phyloP scores from a whole-genome alignment of 768 basidiomycete species.

The Basidioascus undulatus region DNA sequence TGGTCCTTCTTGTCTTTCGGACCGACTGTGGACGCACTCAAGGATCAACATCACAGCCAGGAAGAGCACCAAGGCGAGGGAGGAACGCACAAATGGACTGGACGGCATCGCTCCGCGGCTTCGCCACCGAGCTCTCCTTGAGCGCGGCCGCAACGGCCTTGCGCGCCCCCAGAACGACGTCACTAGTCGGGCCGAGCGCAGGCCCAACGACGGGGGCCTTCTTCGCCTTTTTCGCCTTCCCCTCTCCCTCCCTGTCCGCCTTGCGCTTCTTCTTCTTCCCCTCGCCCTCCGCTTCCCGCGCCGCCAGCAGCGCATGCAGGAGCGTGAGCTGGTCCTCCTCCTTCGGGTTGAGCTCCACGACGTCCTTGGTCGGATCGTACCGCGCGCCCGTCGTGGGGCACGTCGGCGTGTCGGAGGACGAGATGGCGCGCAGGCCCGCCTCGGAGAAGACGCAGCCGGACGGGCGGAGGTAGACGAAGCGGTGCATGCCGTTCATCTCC shows the following conservation, averaged over 20 bases:
- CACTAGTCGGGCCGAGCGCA: constrained; percentile 4
- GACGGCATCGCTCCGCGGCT: constrained; percentile 8
- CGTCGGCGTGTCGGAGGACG: constrained; percentile 9
- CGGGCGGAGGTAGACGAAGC: constrained; percentile 54
- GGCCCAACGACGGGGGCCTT: constrained; percentile 10
- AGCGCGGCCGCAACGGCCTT: constrained; percentile 8
- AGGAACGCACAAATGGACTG: constrained; percentile 6
- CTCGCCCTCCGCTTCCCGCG: constrained; percentile 30
- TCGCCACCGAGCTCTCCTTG: constrained; percentile 11
- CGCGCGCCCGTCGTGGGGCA: constrained; percentile 11
- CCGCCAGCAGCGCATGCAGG: constrained; percentile 30
- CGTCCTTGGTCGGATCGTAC: constrained; percentile 23
- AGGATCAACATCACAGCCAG: neutral
- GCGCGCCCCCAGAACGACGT: too few relatives aligned
- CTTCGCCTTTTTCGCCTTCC: constrained; percentile 25
- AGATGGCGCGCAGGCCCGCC: constrained; percentile 30
- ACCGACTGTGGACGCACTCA: neutral
- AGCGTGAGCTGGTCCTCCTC: constrained; percentile 37
- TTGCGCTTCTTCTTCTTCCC: constrained; percentile 30
- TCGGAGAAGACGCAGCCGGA: constrained; percentile 87
- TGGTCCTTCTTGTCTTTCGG: constrained; percentile 8
- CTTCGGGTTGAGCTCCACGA: constrained; percentile 54
- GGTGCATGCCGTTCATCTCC: constrained; percentile 78
- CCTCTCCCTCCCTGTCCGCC: constrained; percentile 22
- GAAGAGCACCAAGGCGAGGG: neutral